Evolutionary conservation across 2,329 filamentous ascomycete species (phyloP), one percentile per base, ranked within the genome.

Genomic region (Botryosphaeria dothidea): DNA sequence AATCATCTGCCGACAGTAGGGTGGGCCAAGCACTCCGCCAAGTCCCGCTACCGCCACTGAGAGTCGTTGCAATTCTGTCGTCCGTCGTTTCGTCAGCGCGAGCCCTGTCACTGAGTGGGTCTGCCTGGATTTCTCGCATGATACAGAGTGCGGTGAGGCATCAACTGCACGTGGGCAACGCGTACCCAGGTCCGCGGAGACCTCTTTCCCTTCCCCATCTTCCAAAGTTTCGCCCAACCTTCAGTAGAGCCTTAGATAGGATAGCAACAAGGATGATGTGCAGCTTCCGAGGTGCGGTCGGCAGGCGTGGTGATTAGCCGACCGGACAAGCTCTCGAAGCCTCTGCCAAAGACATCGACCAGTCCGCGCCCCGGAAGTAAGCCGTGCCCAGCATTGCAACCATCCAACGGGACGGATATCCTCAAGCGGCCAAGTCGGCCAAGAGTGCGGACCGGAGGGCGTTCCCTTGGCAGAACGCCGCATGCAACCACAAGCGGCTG

Each of bases 301-400:
- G 54, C 36, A 43, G 2, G 36, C 6, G 17, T 45, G 38, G 25
- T 36, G 29, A 34, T 46, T 60, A 46, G 27, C 56, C 41, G 56
- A 60, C 56, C 29, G 38, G 29, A 46, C 56, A 60, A 60, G 56
- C 56, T 48, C 41, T 48, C 27, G 58, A 62, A 62, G 58, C 58
- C 57, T 61, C 57, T 31, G 57, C 57, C 36, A 46, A 34, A 23
- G 4, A 46, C 38, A 46, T 41, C 56, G 25, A 41, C 56, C 56
- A 60, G 56, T 60, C 56, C 34, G 46, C 46, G 58, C 58, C 19
- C 58, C 58, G 58, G 23, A 62, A 51, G 58, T 62, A 62, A 62
- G 58, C 58, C 58, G 58, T 45, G 58, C 58, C 58, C 43, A 62
- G 58, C 58, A 21, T 34, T 51, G 21, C 46, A 51, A n/a, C 45